Conservation (phyloP, 2,329 filamentous ascomycete genomes). For the Phialocephala subalpina region DNA sequence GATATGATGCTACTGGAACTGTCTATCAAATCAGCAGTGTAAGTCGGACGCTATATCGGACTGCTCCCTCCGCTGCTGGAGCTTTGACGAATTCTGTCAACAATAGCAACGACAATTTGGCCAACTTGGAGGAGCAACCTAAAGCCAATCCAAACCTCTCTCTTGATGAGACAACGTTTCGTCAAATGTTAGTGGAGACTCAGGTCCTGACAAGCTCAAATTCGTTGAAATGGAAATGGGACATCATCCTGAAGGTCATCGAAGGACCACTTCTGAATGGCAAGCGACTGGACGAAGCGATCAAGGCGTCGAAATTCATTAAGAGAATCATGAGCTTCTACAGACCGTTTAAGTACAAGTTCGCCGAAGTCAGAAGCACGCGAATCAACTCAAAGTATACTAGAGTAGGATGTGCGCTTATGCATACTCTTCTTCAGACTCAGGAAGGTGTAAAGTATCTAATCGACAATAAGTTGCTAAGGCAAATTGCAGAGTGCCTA, state of each 20-base stretch:
- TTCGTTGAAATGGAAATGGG: slow-evolving; percentile 97
- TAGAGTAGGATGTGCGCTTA: slow-evolving; percentile 84
- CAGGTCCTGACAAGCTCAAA: slow-evolving; percentile 90
- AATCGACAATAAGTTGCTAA: slow-evolving; percentile 88
- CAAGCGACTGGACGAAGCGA: slow-evolving; percentile 91
- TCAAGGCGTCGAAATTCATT: slow-evolving; percentile 94
- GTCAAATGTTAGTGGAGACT: slow-evolving; percentile 75
- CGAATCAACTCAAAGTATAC: slow-evolving; percentile 95
- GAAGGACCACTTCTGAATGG: slow-evolving; percentile 92
- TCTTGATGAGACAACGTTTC: slow-evolving; percentile 69
- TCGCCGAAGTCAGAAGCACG: slow-evolving; percentile 88
- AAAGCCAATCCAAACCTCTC: slow-evolving; percentile 58
- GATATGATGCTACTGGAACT: slow-evolving; percentile 85
- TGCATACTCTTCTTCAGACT: slow-evolving; percentile 86
- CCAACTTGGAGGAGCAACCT: slow-evolving; percentile 62
- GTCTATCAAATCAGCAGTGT: slow-evolving; percentile 99
- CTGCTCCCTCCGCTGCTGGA: slow-evolving; percentile 57
- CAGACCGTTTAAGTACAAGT: slow-evolving; percentile 95
- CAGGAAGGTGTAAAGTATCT: slow-evolving; percentile 85
- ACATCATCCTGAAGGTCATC: slow-evolving; percentile 87
- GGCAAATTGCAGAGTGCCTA: slow-evolving; percentile 94
- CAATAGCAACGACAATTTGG: slow-evolving; percentile 55
- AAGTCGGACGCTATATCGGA: slow-evolving; percentile 89
- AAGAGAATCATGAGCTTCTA: slow-evolving; percentile 96
- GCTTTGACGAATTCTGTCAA: slow-evolving; percentile 37